phyloP scores from a whole-genome alignment of 768 basidiomycete species.

The Rhizopogon salebrosus region DNA sequence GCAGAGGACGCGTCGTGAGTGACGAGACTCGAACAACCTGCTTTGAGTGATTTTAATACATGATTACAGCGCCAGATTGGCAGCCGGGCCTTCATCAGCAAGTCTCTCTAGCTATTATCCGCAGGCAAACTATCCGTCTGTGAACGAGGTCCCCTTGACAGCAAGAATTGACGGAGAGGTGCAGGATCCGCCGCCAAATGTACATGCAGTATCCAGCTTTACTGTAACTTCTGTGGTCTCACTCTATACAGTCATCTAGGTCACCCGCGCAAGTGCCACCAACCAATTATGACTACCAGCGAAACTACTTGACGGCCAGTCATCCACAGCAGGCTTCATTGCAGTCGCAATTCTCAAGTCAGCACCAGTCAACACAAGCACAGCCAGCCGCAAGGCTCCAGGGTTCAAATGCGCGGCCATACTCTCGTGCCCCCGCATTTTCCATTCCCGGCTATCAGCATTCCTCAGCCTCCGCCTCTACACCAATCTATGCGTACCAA shows the following conservation, averaged over 20 bases:
- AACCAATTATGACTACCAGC: not conserved
- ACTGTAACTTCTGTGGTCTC: not conserved
- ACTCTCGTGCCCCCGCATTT: not conserved
- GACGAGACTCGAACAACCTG: not conserved
- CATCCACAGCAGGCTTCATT: not conserved
- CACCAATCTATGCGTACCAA: not conserved
- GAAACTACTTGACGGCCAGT: not conserved
- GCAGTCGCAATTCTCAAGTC: not conserved
- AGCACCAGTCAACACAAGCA: not conserved
- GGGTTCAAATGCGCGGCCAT: not conserved
- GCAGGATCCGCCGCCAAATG: not conserved
- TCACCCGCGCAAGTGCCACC: not conserved
- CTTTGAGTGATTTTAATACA: not conserved
- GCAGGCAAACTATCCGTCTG: not conserved
- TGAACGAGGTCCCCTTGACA: constrained; percentile 18
- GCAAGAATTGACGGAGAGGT: constrained; percentile 30
- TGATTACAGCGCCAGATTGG: not conserved
- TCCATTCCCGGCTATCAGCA: not conserved
- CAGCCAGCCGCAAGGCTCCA: not conserved
- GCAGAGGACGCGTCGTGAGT: not conserved
- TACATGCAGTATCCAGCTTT: not conserved
- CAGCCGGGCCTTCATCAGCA: not conserved
- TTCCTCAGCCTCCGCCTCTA: not conserved
- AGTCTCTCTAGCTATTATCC: not conserved
- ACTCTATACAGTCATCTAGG: constrained; percentile 1